Evolutionary conservation across 208 protist genomes (phyloP), one percentile per base, ranked within the genome.

Genomic region (Crithidia brevicula): DNA sequence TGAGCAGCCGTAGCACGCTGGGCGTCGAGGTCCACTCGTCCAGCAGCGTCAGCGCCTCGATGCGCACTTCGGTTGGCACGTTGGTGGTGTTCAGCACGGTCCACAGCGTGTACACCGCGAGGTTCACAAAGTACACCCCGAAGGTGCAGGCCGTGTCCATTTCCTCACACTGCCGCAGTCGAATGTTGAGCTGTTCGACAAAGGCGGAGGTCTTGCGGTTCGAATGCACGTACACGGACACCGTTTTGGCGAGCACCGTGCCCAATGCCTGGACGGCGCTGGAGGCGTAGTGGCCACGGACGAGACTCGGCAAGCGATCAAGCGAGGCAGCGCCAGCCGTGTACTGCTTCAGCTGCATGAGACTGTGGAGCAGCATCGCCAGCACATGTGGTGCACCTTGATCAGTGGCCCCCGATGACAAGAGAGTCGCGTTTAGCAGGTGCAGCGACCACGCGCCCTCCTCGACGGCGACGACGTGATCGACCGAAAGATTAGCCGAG

Each of bases 161-260:
- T 58, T 60, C 49, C 4, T 62, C 64, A n/a, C 72, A 72, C 42
- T 78, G 63, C 40, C 58, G 63, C 38, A 78, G 65, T n/a, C 61
- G 72, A 18, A 11, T 22, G 34, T 30, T 70, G 25, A 78, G 57
- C 43, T 67, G 72, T 59, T 72, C 64, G n/a, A 71, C 72, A 20
- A 78, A 72, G 57, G 72, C 72, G 23, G 63, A 71, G 7, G 63
- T 71, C 51, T 71, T 78, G 15, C 72, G 64, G 43, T 71, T 72
- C 33, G 58, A 59, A 36, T 60, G 57, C 1, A 67, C 58, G 31
- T 78, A 66, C n/a, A 78, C 64, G 13, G 65, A 67, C 34, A 78
- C 50, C 15, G 63, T 70, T 33, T 67, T 78, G 58, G 72, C 53
- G 1, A 72, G 50, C 18, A 75, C 52, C 16, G 72, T 49, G 31